Evolutionary conservation across 106 monocot genomes (phyloP), one percentile per base, ranked within the genome.

Genomic region (Posidonia australis): DNA sequence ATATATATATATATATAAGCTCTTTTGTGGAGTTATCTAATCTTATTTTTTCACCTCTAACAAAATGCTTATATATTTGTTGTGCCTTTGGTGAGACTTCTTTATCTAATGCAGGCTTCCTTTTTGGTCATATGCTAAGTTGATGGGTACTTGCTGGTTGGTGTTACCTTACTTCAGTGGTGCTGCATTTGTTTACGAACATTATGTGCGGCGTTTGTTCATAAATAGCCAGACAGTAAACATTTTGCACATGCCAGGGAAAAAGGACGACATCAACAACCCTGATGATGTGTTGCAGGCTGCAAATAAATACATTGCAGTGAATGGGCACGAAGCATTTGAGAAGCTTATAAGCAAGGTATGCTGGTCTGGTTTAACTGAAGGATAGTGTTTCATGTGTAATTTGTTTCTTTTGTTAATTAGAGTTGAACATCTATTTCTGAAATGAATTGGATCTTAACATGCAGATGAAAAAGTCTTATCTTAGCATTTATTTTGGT

Each of bases 111-210:
- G 63, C 77, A 96, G 96, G 96, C 67, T 96, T 77, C 90, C 96
- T 14, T 84, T 96, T 51, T 96, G 96, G 96, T 71, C 90, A 47
- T 96, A 84, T 76, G 78, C 72, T 27, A 96, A 90, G 60, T 63
- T 87, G 65, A 70, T 85, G 28, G 75, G 82, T 44, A 82, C 67
- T 51, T 90, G 90, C 66, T 96, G 90, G 90, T 68, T 96, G 60
- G 90, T 96, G 24, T 77, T 96, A 58, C 96, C 87, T 27, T 81
- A 87, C 76, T 90, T 96, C 71, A 87, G 75, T 74, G 96, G 96
- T 62, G 96, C 87, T 45, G 76, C 96, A 28, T 90, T 84, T 79
- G 86, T 90, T 32, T 96, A 96, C 59, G 63, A 90, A 32, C 76
- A 83, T 67, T 90, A 70, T 66, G 90, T 96, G 69, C 84, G 75